These are phyloP conservation scores for Kluyveromyces lactis DNA, from an alignment of 805 yeast genomes.

Conservation along the genomic window DNA sequence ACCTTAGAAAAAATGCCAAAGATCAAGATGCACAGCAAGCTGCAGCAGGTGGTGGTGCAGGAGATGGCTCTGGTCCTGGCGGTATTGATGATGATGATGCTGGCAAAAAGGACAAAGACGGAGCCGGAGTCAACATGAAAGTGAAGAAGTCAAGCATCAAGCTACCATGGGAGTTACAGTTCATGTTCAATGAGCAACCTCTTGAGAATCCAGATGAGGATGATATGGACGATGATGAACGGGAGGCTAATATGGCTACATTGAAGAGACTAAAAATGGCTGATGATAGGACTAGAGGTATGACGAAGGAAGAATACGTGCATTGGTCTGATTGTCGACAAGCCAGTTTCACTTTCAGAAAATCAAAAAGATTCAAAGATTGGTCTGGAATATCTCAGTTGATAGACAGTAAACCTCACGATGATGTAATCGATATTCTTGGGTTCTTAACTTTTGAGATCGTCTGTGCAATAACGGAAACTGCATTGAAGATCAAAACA, in stretches of 20 bases:
- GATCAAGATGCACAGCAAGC: constrained; percentile 58
- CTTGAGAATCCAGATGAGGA: constrained; percentile 59
- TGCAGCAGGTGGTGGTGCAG: constrained; percentile 44
- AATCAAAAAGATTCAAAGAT: constrained; percentile 88
- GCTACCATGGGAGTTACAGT: constrained; percentile 91
- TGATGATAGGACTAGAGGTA: constrained; percentile 83
- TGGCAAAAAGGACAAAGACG: constrained; percentile 34
- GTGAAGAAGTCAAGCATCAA: constrained; percentile 71
- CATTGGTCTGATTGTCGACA: constrained; percentile 99
- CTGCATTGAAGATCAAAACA: constrained; percentile 72
- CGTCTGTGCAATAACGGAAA: constrained; percentile 90
- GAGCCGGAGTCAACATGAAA: constrained; percentile 36
- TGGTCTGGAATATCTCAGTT: constrained; percentile 87
- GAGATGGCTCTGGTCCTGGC: constrained; percentile 34
- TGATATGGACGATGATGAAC: constrained; percentile 77
- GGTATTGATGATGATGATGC: constrained; percentile 29
- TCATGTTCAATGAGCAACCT: constrained; percentile 89
- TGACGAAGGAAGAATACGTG: constrained; percentile 96
- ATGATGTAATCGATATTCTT: constrained; percentile 90
- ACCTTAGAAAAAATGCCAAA: constrained; percentile 75
- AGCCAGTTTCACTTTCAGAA: constrained; percentile 91
- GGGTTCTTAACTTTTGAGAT: constrained; percentile 95
- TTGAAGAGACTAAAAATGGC: constrained; percentile 82
- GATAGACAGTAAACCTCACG: constrained; percentile 87
- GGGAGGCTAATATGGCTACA: constrained; percentile 84